A percentile compares a stretch with the other conserved stretches of the same genome.
These are phyloP conservation scores for Cucurbita argyrosperma DNA, from an alignment of 306 rosid species.

Conservation along the genomic window DNA sequence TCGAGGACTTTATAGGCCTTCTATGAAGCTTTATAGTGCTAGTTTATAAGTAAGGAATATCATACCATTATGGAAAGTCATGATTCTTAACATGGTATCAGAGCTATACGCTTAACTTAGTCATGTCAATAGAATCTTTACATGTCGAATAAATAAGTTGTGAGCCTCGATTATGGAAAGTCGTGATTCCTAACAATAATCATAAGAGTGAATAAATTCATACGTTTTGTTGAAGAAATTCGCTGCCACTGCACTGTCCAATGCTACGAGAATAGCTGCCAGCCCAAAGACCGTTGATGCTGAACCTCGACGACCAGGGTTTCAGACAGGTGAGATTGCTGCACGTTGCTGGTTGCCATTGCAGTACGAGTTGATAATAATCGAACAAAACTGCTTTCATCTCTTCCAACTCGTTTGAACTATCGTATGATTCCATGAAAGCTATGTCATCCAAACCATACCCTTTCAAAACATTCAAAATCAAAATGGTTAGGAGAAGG, in stretches of 20 bases:
- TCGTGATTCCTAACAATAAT: too few relatives aligned
- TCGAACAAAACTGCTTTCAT: neutral
- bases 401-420: neutral
- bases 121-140: too few relatives aligned
- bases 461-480: neutral
- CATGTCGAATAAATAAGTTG: too few relatives aligned
- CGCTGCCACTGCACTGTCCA: neutral
- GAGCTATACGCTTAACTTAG: too few relatives aligned
- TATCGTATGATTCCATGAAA: neutral
- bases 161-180: too few relatives aligned
- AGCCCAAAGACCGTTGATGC: neutral
- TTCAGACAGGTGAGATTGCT: neutral
- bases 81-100: too few relatives aligned
- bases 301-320: neutral
- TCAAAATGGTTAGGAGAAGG: neutral
- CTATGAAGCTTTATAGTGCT: too few relatives aligned
- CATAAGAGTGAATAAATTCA: neutral
- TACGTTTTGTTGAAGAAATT: neutral
- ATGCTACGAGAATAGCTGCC: neutral
- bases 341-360: neutral
- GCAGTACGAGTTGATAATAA: neutral
- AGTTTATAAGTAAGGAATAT: too few relatives aligned
- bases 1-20: too few relatives aligned
- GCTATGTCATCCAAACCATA: neutral
- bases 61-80: too few relatives aligned